Evolutionary conservation across 352 stramenopile genomes (phyloP), one percentile per base, ranked within the genome.

Genomic region (Phytopythium kandeliae): DNA sequence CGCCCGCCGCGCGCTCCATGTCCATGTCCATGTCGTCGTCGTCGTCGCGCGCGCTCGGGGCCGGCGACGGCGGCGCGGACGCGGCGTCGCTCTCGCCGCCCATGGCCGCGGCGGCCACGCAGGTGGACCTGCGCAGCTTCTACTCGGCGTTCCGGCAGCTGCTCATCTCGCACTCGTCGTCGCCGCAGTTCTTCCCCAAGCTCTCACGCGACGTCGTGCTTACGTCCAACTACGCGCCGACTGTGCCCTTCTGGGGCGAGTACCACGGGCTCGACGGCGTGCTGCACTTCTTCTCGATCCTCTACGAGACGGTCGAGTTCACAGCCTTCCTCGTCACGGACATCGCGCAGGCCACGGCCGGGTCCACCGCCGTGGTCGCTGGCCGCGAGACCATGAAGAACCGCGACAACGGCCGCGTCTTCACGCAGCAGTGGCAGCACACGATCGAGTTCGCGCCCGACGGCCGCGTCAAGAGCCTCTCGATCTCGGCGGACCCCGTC

Each of bases 371-470:
- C 0, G 82, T 95, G 7, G 82, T 95, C 0, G 80, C 82, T 15
- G 85, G 85, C 5, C 66, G 85, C 28, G 85, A 95, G 54, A 95
- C 85, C 17, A 93, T 95, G 82, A 91, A 91, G 57, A 95, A 93
- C 58, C 69, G 82, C 52, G 77, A 91, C 58, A 95, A 93, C 46
- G 77, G 78, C 28, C 80, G 85, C 54, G 92, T 89, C 56, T 95
- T 95, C 48, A 93, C 82, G 50, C 85, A 95, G 66, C 82, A 93
- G 46, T 95, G 85, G 85, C 80, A 93, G 51, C 85, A 95, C 66
- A 93, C 82, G 49, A 92, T 95, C 58, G 80, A 93, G 52, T 95
- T 95, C 49, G 80, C 82, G 4, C 79, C 82, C 7, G 81, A 93
- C 53, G 85, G 85, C 46, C 78, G 83, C 35, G 81, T 95, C 48